These are phyloP conservation scores for Dictyostelium firmibasis DNA, from an alignment of 78 protist species.

Conservation along the genomic window DNA sequence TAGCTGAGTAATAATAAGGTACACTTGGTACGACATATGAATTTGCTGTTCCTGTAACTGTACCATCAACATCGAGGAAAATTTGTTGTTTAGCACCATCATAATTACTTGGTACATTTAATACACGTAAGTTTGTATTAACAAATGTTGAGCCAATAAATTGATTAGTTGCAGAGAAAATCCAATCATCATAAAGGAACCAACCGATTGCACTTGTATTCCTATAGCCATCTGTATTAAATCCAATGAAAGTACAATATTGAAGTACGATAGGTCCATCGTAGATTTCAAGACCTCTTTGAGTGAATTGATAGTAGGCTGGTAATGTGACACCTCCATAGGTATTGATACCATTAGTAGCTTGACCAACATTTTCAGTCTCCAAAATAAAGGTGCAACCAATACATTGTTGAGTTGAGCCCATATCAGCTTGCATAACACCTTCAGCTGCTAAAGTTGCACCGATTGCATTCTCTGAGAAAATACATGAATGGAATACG, in stretches of 20 bases:
- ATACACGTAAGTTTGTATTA: background rate
- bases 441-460: constrained; percentile 58
- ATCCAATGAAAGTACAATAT: constrained; percentile 30
- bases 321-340: constrained; percentile 47
- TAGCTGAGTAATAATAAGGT: constrained; percentile 20
- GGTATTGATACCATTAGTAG: constrained; percentile 12
- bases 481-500: background rate
- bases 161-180: background rate
- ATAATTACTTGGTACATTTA: background rate
- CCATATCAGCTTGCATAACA: constrained; percentile 67
- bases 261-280: constrained; percentile 39
- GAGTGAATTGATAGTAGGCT: constrained; percentile 41
- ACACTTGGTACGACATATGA: constrained; percentile 31
- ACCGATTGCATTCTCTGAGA: constrained; percentile 73
- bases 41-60: constrained; percentile 4
- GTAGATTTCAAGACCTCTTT: constrained; percentile 47
- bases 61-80: constrained; percentile 28
- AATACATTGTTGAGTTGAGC: constrained; percentile 32
- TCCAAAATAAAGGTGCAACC: constrained; percentile 46
- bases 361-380: constrained; percentile 39
- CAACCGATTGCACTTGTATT: constrained; percentile 42
- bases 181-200: constrained; percentile 46
- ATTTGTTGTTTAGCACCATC: constrained; percentile 60
- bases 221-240: constrained; percentile 51
- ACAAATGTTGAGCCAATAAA: background rate